phyloP scores from a whole-genome alignment of 768 basidiomycete genomes.

The Hysterangium stoloniferum region DNA sequence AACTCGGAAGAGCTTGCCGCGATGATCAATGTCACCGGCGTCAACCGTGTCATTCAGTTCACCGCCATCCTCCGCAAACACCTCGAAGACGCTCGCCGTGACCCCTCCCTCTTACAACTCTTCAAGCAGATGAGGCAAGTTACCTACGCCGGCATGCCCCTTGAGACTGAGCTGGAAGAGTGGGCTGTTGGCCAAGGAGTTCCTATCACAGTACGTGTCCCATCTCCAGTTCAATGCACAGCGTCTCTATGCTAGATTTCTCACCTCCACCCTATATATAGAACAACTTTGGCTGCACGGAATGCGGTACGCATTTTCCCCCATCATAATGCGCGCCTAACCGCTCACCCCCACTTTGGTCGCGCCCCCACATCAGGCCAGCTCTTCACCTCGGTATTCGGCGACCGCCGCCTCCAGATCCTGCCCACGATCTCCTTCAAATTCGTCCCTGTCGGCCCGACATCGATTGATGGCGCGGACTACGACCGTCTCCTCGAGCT shows the following conservation, averaged over 20 bases:
- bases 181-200: constrained; percentile 62
- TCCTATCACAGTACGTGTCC: constrained; percentile 45
- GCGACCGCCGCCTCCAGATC: not conserved
- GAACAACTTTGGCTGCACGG: constrained; percentile 79
- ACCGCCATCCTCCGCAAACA: constrained; percentile 61
- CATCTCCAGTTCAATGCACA: constrained; percentile 12
- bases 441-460: not conserved
- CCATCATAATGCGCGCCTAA: not conserved
- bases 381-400: not conserved
- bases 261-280: constrained; percentile 21
- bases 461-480: constrained; percentile 30
- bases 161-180: constrained; percentile 60
- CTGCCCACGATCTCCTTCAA: not conserved
- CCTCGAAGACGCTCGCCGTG: constrained; percentile 46
- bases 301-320: constrained; percentile 66
- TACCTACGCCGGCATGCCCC: constrained; percentile 55
- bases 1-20: constrained; percentile 60
- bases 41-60: constrained; percentile 74
- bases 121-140: constrained; percentile 53
- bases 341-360: not conserved
- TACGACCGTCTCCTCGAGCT: constrained; percentile 55
- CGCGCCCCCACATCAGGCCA: not conserved
- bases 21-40: constrained; percentile 59
- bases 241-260: not conserved
- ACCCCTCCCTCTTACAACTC: constrained; percentile 46